Base-by-base conservation (phyloP, 1,284 basidiomycete species). In the Filobasidium uniguttulatum region DNA sequence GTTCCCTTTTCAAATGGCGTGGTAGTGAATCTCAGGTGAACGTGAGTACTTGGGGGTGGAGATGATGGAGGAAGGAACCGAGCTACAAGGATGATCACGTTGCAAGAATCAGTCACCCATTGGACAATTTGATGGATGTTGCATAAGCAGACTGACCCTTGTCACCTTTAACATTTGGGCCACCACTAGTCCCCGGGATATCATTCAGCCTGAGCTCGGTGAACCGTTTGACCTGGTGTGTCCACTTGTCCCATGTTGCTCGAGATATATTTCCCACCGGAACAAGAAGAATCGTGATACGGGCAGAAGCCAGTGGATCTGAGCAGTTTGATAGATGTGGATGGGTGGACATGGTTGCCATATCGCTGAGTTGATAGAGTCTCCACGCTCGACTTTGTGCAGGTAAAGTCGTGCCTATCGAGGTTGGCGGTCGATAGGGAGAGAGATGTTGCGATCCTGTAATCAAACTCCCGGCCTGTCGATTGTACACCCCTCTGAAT, bases 241-340 rank as follows among this genome's bases (percentile, higher is more conserved):
- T 46, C 54, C 54, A 55, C 33, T 46, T 52, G 31, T 49, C 44
- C 54, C 54, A 55, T 6, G 46, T 41, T 9, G 35, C 25, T 10
- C 30, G 40, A 5, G 46, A 45, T 3, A 55, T 46, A 5, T 25
- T 22, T 3, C 54, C 54, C 4, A 71, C 60, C 12, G 69, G 68
- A 1, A 70, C 53, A 20, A 71, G 55, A 14, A 71, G 61, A 44
- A 71, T 57, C 35, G 66, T 62, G 1, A 71, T 58, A 29, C 65
- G 63, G 8, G 60, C 65, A 7, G 67, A 60, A 3, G 63, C 58
- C 12, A 64, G 50, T 0, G 69, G 69, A 53, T 70, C 68, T 3
- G 62, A 53, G 14, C 65, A 50, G 5, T 55, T 29, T 1, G 62
- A 62, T 6, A 67, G 56, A 17, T 44, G 19, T 6, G 50, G 14